Evolutionary conservation across 225 moss, liverwort and hornwort genomes (phyloP), one percentile per base, ranked within the genome.

Genomic region (Climacium dendroides): DNA sequence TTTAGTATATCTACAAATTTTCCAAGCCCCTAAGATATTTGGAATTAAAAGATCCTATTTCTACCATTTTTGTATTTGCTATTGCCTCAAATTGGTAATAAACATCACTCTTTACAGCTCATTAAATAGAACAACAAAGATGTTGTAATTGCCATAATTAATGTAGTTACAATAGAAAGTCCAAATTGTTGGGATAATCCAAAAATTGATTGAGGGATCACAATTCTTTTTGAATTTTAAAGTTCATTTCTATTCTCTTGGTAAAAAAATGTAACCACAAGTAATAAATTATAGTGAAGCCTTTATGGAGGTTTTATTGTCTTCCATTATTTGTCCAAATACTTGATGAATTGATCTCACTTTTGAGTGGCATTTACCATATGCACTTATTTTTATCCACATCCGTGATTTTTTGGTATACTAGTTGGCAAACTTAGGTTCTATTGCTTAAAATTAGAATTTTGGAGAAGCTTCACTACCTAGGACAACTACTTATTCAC

Each of bases 171-270:
- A 47, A 47, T 47, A 2, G 6, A 11, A 47, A 72, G 29, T 73
- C 7, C 19, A 18, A 30, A 30, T 47, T 10, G 0, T 18, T 29
- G 47, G 11, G 2, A 0, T 19, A 47, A 30, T 29, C 0, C 11
- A 47, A 41, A 73, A 47, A 47, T 17, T 73, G 30, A 47, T 19
- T 30, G 19, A 47, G 1, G 18, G 47, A 0, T 73, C 0, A 19
- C 4, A 18, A 1, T 74, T 32, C 0, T 15, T 3, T 70, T 41
- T 5, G 39, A n/a, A n/a, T n/a, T n/a, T n/a, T n/a, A n/a, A n/a
- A n/a, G 9, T 71, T 71, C 43, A 71, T 45, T 28, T 28, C 7
- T 28, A 45, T 45, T 28, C 10, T 52, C 14, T 75, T 35, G 8
- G 22, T 5, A 52, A 75, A 22, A 34, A 50, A 29, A 34, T 32